Evolutionary conservation across 75 land plant genomes (phyloP).

Genomic region (Chamaecyparis obtusa): DNA sequence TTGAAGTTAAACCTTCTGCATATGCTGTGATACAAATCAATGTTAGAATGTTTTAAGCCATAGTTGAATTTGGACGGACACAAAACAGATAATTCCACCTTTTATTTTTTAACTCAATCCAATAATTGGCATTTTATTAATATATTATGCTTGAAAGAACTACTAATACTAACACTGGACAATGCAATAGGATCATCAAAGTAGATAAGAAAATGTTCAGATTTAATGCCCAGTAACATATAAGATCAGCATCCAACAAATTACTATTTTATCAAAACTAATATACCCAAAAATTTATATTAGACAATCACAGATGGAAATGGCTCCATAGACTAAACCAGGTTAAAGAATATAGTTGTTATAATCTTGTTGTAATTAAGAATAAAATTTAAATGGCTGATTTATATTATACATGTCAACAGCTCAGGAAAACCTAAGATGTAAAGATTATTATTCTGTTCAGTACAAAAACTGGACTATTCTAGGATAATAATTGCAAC

Average conservation of each 20-base stretch:
- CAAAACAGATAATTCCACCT: background rate
- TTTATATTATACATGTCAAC: background rate
- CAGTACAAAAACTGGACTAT: background rate
- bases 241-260: background rate
- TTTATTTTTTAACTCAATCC: background rate
- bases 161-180: background rate
- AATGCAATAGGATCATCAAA: background rate
- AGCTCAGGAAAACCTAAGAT: background rate
- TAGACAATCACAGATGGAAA: background rate
- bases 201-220: background rate
- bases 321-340: background rate
- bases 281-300: background rate
- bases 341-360: background rate
- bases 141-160: background rate
- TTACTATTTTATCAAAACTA: background rate
- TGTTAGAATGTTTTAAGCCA: background rate
- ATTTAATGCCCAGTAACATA: background rate
- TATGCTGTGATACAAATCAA: constrained; percentile 19
- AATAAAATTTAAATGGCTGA: background rate
- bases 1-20: constrained; percentile 27
- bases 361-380: background rate
- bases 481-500: background rate
- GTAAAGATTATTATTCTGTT: background rate
- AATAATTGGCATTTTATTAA: background rate
- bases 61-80: background rate